These are phyloP conservation scores for Graphilbum ipis-grandicollis DNA, from an alignment of 2,329 filamentous ascomycete species.

Conservation along the genomic window DNA sequence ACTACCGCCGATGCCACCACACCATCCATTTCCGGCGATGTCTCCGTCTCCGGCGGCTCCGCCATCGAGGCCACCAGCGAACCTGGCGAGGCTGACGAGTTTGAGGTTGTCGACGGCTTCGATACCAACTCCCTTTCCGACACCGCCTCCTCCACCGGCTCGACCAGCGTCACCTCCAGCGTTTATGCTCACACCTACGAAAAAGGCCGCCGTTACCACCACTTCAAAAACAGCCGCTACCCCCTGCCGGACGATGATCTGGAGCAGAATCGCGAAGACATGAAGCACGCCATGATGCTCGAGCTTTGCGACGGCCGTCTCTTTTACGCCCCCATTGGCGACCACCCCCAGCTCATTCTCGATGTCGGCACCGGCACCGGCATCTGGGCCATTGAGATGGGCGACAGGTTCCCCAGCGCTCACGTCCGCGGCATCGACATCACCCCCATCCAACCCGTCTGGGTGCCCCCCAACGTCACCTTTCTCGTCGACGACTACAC, in stretches of 20 bases:
- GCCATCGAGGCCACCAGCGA: constrained; percentile 7
- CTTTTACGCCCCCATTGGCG: constrained; percentile 23
- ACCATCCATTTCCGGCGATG: not conserved
- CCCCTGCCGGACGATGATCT: constrained; percentile 22
- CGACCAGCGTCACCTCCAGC: constrained; percentile 12
- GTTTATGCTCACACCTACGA: constrained; percentile 13
- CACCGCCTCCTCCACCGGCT: constrained; percentile 5
- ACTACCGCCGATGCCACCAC: not conserved
- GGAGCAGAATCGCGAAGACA: constrained; percentile 26
- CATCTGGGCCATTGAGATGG: constrained; percentile 18
- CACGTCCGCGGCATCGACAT: constrained; percentile 18
- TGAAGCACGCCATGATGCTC: constrained; percentile 28
- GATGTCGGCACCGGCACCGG: constrained; percentile 6
- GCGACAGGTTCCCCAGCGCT: constrained; percentile 4
- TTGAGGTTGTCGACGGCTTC: constrained; percentile 9
- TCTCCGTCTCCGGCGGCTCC: too few species aligned
- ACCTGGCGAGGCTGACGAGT: constrained; percentile 9
- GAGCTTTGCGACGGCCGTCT: constrained; percentile 25
- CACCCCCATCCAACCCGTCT: constrained; percentile 28
- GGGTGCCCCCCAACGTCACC: constrained; percentile 53
- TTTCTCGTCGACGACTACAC: constrained; percentile 51
- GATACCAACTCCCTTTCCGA: constrained; percentile 10
- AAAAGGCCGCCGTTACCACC: constrained; percentile 17
- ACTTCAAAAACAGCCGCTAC: constrained; percentile 14
- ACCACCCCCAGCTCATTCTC: constrained; percentile 4